Conservation (phyloP, 1,284 basidiomycete genomes). For the Moesziomyces sp. region DNA sequence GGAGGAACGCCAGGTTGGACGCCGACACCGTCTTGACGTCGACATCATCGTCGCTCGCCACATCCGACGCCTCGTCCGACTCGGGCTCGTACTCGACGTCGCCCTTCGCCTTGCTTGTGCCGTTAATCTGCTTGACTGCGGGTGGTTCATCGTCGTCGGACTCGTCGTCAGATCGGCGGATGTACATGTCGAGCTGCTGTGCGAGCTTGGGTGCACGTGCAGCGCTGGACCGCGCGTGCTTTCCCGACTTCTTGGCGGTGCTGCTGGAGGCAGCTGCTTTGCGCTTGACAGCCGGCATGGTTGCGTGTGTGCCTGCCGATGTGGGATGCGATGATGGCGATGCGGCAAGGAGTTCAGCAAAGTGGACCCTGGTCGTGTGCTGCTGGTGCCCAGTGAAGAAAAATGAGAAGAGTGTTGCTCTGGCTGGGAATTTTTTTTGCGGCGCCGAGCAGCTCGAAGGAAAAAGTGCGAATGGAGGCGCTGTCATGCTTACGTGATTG, state of each 20-base stretch:
- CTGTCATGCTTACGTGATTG: slow-evolving; percentile 32
- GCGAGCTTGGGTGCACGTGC: slow-evolving; percentile 18
- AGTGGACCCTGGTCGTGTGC: not conserved
- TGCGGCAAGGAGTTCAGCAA: not conserved
- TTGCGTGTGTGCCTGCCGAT: not conserved
- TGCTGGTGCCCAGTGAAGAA: not conserved
- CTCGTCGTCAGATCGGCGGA: slow-evolving; percentile 33
- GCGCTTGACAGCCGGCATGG: slow-evolving; percentile 32
- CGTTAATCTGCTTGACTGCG: not conserved
- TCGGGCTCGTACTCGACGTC: slow-evolving; percentile 20
- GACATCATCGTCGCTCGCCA: slow-evolving; percentile 11
- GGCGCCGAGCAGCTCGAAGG: not conserved
- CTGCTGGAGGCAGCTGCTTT: slow-evolving; percentile 14
- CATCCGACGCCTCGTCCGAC: slow-evolving; percentile 39
- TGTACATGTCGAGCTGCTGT: slow-evolving; percentile 37
- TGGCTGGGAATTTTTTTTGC: not conserved
- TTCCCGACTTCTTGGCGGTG: not conserved
- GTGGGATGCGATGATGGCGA: not conserved
- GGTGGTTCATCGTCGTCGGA: slow-evolving; percentile 1
- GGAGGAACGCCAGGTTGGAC: slow-evolving; percentile 32
- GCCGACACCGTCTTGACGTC: slow-evolving; percentile 35
- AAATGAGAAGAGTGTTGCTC: not conserved
- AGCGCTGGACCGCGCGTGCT: not conserved
- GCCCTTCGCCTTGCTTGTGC: not conserved
- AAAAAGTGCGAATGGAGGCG: slow-evolving; percentile 11